These are phyloP conservation scores for Ophiostoma australiae DNA, from an alignment of 2,329 filamentous ascomycete species.

Conservation along the genomic window DNA sequence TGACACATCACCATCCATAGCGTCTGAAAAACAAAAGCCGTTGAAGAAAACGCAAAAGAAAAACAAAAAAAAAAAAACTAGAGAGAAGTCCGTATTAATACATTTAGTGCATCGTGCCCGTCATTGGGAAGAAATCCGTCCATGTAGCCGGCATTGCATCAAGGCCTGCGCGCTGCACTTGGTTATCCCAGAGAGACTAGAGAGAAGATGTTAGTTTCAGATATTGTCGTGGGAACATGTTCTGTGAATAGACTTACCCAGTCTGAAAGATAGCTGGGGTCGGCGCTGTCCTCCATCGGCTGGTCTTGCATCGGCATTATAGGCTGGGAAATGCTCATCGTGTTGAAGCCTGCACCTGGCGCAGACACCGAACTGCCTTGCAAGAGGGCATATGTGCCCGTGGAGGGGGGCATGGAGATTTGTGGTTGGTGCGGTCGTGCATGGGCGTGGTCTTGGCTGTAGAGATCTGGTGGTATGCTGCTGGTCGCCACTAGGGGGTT, in stretches of 20 bases:
- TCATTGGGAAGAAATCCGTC: neutral
- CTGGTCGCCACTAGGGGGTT: slow-evolving; percentile 4
- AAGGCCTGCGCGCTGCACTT: neutral
- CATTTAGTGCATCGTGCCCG: neutral
- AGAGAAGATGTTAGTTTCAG: neutral
- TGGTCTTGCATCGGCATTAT: neutral
- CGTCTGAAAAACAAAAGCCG: neutral
- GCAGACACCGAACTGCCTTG: neutral
- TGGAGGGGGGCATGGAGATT: neutral
- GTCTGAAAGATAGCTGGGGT: neutral
- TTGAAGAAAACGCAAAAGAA: neutral
- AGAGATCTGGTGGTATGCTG: neutral
- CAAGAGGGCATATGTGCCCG: neutral
- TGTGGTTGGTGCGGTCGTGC: neutral
- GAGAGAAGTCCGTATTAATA: neutral
- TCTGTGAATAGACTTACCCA: neutral
- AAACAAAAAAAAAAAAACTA: neutral
- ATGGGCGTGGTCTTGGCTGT: slow-evolving; percentile 1
- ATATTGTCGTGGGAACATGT: neutral
- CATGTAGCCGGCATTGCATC: neutral
- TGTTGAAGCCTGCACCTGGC: neutral
- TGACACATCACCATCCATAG: neutral
- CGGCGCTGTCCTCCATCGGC: slow-evolving; percentile 7
- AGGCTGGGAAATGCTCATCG: neutral
- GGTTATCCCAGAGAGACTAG: slow-evolving; percentile 11